A percentile compares a stretch with the other conserved stretches of the same genome.
Conservation (phyloP, 1,284 basidiomycete genomes). For the Trichosporon sp. region DNA sequence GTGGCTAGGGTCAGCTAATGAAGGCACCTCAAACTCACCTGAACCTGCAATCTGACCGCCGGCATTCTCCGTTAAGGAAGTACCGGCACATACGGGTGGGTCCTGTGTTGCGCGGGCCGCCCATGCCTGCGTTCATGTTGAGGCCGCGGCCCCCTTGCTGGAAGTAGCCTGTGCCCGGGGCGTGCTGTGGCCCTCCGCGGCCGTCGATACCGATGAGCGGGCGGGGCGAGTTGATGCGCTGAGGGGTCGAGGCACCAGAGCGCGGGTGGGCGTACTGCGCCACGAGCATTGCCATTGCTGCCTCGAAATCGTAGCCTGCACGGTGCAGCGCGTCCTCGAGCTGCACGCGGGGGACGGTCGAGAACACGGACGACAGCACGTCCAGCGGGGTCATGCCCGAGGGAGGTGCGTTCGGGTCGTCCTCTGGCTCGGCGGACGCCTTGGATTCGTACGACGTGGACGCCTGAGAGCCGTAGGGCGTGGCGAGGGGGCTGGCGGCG, state of each 20-base stretch:
- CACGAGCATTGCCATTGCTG: conserved; percentile 85
- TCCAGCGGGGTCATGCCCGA: conserved; percentile 96
- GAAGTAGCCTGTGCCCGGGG: conserved; percentile 41
- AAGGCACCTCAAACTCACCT: conserved; percentile 72
- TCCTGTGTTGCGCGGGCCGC: conserved; percentile 51
- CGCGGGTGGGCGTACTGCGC: conserved; percentile 54
- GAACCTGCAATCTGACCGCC: conserved; percentile 93
- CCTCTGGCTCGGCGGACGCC: conserved; percentile 44
- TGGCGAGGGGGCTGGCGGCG: background rate
- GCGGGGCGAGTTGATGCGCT: conserved; percentile 34
- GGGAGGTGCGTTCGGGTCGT: conserved; percentile 26
- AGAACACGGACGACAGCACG: conserved; percentile 86
- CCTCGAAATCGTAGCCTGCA: conserved; percentile 90
- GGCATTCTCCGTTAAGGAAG: conserved; percentile 91
- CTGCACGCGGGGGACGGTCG: conserved; percentile 77
- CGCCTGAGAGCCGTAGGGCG: background rate
- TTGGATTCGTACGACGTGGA: conserved; percentile 45
- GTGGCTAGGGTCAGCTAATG: conserved; percentile 58
- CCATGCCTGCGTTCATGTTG: conserved; percentile 31
- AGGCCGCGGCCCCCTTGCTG: conserved; percentile 37
- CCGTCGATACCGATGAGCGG: conserved; percentile 32
- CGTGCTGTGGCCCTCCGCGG: conserved; percentile 22
- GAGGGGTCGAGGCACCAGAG: conserved; percentile 43
- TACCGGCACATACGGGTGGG: conserved; percentile 78
- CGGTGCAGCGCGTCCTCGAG: conserved; percentile 84